Percentiles rank a stretch among this genome's conserved stretches.
phyloP scores from a whole-genome alignment of 2,329 filamentous ascomycete species.

The Penicillium sp. region DNA sequence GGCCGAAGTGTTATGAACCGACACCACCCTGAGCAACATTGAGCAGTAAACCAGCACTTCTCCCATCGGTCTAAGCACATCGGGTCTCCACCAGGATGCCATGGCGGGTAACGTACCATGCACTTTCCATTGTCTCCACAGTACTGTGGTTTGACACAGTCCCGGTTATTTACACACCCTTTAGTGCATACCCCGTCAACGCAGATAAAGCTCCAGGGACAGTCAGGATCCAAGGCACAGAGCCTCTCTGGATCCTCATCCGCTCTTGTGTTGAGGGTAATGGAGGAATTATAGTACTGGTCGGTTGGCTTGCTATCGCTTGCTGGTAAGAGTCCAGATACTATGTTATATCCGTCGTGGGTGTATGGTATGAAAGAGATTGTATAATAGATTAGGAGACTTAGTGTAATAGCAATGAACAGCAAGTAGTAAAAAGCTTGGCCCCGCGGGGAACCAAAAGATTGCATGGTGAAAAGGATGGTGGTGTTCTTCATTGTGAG shows the following conservation, averaged over 20 bases:
- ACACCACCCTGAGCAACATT: slow-evolving; percentile 1
- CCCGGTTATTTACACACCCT: not conserved
- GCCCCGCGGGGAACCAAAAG: not conserved
- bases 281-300: not conserved
- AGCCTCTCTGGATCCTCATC: not conserved
- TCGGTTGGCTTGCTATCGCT: not conserved
- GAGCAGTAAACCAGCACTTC: not conserved
- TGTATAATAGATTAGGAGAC: not conserved
- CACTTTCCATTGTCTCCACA: not conserved
- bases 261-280: not conserved
- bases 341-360: not conserved
- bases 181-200: not conserved
- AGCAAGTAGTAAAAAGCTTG: not conserved
- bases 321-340: not conserved
- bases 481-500: too few relatives aligned
- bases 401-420: not conserved
- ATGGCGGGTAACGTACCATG: not conserved
- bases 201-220: not conserved
- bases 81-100: not conserved
- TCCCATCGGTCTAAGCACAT: not conserved
- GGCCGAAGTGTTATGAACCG: not conserved
- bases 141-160: not conserved
- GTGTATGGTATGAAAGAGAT: not conserved
- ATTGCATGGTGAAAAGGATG: not conserved
- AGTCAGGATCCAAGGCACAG: not conserved